Evolutionary conservation across 1,284 basidiomycete genomes (phyloP).

Genomic region (Cryptococcus maquisensis): DNA sequence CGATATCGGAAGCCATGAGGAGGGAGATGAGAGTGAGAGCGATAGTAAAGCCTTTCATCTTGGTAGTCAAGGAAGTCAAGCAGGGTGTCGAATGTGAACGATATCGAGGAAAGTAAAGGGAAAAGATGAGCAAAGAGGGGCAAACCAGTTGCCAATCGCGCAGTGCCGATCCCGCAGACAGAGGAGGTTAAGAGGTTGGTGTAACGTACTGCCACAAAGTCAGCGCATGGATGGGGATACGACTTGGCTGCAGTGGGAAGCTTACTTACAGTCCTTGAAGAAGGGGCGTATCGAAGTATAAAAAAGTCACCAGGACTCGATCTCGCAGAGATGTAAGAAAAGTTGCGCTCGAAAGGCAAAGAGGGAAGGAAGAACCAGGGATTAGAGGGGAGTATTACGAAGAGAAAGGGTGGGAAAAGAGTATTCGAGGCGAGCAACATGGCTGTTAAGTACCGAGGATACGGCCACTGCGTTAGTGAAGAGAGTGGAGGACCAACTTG

Average conservation of each 20-base stretch:
- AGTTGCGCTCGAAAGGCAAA: neutral
- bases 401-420: neutral
- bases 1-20: neutral
- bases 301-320: constrained; percentile 4
- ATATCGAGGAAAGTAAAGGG: neutral
- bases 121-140: neutral
- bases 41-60: neutral
- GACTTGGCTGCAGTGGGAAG: neutral
- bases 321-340: neutral
- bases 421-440: no score
- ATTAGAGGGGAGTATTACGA: neutral
- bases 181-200: neutral
- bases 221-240: neutral
- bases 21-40: neutral
- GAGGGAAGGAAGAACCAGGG: neutral
- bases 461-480: no score
- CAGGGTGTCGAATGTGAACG: neutral
- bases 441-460: no score
- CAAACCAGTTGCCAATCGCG: neutral
- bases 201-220: neutral
- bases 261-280: neutral
- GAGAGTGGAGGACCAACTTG: no score
- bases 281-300: no score
- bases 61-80: neutral
- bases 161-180: neutral